Evolutionary conservation across 225 moss, liverwort and hornwort species (phyloP), one percentile per base, ranked within the genome.

Genomic region (Sphagnum contortum): DNA sequence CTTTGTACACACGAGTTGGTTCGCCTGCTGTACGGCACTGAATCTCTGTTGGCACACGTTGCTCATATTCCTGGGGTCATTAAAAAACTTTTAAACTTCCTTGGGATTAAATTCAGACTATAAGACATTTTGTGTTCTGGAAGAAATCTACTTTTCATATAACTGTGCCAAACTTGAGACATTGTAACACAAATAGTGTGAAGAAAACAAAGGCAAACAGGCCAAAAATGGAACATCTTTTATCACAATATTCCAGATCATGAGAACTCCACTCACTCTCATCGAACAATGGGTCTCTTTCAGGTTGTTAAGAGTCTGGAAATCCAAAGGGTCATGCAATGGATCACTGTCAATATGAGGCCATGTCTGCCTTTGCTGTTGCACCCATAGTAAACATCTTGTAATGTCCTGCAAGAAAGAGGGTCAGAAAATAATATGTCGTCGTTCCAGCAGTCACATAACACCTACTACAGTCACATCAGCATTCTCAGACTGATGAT

Each of bases 351-450:
- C 85, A 57, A 81, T 66, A 7, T 83, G 82, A 57, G 91, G 91
- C 98, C 98, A 98, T 60, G 87, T 79, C 70, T 76, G 89, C 82
- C 91, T 91, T 57, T 91, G 85, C 64, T 81, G 89, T 76, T 98
- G 89, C 45, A 98, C 84, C 91, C 89, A 93, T 57, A 98, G 80
- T 64, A 98, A 83, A 77, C 93, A 91, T 66, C 98, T 83, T 48
- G 98, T 86, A 63, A 98, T 87, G 64, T 98, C 98, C 92, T 93
- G 83, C 75, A 80, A 68, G 54, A 72, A 69, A 71, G 3, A 65
- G 8, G 9, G 7, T 4, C 2, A 49, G n/a, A 10, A 12, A 5
- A 48, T 49, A 6, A n/a, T 48, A 63, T 63, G 6, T 63, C 13
- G 8, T 48, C 14, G 3, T 9, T 49, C 12, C 7, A 10, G 49